Conservation (phyloP, 139 green algal species). For the Astrephomene gubernaculifera region DNA sequence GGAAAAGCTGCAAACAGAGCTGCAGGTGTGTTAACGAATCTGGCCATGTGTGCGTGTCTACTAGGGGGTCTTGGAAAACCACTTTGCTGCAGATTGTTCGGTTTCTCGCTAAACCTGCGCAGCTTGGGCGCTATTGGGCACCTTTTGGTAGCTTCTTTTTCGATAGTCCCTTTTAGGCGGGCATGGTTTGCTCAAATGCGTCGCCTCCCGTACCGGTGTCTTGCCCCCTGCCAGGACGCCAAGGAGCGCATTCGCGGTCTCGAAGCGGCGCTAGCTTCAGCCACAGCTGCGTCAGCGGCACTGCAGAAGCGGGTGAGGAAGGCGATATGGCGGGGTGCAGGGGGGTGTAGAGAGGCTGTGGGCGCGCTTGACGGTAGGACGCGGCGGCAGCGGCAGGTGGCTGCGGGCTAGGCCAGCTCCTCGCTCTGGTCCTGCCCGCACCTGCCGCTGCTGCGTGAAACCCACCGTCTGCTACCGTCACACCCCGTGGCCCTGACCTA, state of each 20-base stretch:
- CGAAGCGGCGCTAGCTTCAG: neutral
- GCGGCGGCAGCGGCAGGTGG: neutral
- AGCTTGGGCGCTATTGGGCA: too few species aligned
- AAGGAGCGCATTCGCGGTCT: neutral
- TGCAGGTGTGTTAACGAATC: neutral
- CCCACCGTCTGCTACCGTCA: too few species aligned
- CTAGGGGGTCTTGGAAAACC: too few species aligned
- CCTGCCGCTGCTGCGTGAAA: too few species aligned
- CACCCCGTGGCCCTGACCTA: neutral
- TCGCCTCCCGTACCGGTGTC: neutral
- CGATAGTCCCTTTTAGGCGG: too few species aligned
- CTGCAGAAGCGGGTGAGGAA: slow-evolving; percentile 31
- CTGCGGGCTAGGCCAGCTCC: neutral
- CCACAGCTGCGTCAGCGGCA: neutral
- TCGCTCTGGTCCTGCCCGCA: neutral
- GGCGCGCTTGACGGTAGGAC: neutral
- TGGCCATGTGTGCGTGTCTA: too few species aligned
- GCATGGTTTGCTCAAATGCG: too few species aligned
- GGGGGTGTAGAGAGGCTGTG: neutral
- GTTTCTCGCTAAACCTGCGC: too few species aligned
- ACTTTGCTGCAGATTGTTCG: too few species aligned
- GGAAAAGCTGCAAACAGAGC: slow-evolving; percentile 25
- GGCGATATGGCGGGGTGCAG: neutral
- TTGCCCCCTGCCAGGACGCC: neutral
- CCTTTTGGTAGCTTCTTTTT: too few species aligned